phyloP scores from a whole-genome alignment of 2,329 filamentous ascomycete species.

The Calonectria multiphialidica region DNA sequence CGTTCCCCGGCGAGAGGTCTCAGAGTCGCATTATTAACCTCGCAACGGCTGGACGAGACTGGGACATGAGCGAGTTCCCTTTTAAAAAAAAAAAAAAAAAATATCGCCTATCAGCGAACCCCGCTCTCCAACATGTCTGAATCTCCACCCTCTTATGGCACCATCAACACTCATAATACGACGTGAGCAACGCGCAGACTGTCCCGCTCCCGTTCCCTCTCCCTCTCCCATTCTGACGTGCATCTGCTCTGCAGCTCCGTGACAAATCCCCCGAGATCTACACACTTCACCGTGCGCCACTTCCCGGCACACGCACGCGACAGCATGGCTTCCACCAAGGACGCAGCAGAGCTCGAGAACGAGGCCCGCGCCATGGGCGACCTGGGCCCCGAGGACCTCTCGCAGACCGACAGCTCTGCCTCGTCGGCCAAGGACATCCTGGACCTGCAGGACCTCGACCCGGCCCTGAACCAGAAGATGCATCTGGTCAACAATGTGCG shows the following conservation, averaged over 20 bases:
- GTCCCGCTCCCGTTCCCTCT: not conserved
- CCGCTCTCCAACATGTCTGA: not conserved
- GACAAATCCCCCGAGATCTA: not conserved
- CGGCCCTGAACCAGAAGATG: conserved; percentile 75
- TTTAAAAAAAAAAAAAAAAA: not conserved
- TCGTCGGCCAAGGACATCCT: conserved; percentile 60
- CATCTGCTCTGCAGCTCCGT: not conserved
- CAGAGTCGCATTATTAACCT: not conserved
- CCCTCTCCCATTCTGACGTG: not conserved
- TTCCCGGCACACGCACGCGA: not conserved
- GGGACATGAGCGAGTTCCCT: not conserved
- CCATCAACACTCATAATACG: conserved; percentile 6
- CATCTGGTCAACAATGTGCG: conserved; percentile 75
- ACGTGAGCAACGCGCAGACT: not conserved
- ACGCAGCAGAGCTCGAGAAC: not conserved
- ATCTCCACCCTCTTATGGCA: conserved; percentile 4
- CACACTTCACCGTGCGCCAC: not conserved
- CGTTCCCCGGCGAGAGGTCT: conserved; percentile 8
- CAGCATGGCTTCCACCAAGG: conserved; percentile 3
- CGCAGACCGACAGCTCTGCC: not conserved
- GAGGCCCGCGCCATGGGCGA: conserved; percentile 6
- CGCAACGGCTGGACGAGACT: not conserved
- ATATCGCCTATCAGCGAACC: conserved; percentile 1
- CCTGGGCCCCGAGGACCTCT: not conserved
- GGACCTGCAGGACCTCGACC: conserved; percentile 68